Percentiles rank a stretch among this genome's conserved stretches.
phyloP scores from a whole-genome alignment of 73 alveolate species.

The Paramecium sonneborni region DNA sequence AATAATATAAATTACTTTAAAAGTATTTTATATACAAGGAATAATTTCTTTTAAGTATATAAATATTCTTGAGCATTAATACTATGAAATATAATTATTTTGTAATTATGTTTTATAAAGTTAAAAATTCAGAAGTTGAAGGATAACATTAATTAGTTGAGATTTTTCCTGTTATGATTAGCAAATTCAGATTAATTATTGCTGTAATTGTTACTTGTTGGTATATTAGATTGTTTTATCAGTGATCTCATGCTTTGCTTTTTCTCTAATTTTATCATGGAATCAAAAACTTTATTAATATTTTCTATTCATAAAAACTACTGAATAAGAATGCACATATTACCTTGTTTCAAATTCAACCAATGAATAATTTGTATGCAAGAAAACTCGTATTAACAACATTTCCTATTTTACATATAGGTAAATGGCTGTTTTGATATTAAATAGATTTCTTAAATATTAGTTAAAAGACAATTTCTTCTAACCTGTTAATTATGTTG shows the following conservation, averaged over 20 bases:
- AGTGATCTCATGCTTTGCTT: not conserved
- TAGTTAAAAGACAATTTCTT: not conserved
- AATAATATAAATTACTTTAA: too few relatives aligned
- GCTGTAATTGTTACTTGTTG: not conserved
- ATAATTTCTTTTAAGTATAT: too few relatives aligned
- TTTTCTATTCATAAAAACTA: not conserved
- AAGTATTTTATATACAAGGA: too few relatives aligned
- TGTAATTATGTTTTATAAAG: not conserved
- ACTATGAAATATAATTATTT: not conserved
- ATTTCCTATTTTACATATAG: not conserved
- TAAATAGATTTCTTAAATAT: not conserved
- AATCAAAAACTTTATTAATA: not conserved
- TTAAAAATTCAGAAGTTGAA: constrained; percentile 47
- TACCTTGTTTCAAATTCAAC: not conserved
- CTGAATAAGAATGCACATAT: not conserved
- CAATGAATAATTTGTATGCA: not conserved
- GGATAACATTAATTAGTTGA: constrained; percentile 24
- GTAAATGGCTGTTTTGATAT: not conserved
- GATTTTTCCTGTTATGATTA: not conserved
- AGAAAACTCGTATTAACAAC: not conserved
- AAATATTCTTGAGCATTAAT: not conserved
- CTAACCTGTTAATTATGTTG: not conserved
- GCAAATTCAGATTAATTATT: not conserved
- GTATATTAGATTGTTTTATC: not conserved
- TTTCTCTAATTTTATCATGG: not conserved